Evolutionary conservation across 352 stramenopile genomes (phyloP).

Genomic region (Phytophthora pluvialis): DNA sequence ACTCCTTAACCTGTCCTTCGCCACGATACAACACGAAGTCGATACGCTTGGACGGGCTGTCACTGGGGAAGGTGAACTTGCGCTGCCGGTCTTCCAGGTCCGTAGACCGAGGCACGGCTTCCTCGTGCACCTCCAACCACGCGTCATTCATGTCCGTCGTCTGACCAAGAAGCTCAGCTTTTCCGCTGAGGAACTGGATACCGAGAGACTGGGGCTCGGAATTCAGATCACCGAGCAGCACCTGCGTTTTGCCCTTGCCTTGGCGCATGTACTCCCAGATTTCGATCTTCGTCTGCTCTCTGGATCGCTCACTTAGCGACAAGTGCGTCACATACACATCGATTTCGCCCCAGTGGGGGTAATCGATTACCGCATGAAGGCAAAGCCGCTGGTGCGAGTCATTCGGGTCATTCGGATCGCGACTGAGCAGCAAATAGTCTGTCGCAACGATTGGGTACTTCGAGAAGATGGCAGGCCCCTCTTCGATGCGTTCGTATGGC

Average conservation of each 20-base stretch:
- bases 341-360: slow-evolving; percentile 67
- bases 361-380: slow-evolving; percentile 76
- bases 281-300: slow-evolving; percentile 81
- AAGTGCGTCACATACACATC: slow-evolving; percentile 91
- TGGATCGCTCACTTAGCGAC: slow-evolving; percentile 75
- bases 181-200: slow-evolving; percentile 81
- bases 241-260: slow-evolving; percentile 66
- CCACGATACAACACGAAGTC: slow-evolving; percentile 84
- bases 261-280: slow-evolving; percentile 84
- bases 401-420: slow-evolving; percentile 83
- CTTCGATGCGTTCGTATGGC: slow-evolving; percentile 82
- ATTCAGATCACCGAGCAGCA: slow-evolving; percentile 88
- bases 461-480: slow-evolving; percentile 84
- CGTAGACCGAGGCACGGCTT: slow-evolving; percentile 63
- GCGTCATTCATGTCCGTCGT: slow-evolving; percentile 80
- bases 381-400: slow-evolving; percentile 87
- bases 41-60: slow-evolving; percentile 88
- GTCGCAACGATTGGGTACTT: slow-evolving; percentile 81
- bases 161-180: slow-evolving; percentile 52
- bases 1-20: slow-evolving; percentile 66
- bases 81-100: slow-evolving; percentile 46
- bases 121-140: slow-evolving; percentile 68
- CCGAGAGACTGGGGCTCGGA: slow-evolving; percentile 83
- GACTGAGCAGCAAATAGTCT: slow-evolving; percentile 82
- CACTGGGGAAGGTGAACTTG: slow-evolving; percentile 88